These are phyloP conservation scores for Sporobolomyces phaffii DNA, from an alignment of 768 basidiomycete genomes.

Conservation along the genomic window DNA sequence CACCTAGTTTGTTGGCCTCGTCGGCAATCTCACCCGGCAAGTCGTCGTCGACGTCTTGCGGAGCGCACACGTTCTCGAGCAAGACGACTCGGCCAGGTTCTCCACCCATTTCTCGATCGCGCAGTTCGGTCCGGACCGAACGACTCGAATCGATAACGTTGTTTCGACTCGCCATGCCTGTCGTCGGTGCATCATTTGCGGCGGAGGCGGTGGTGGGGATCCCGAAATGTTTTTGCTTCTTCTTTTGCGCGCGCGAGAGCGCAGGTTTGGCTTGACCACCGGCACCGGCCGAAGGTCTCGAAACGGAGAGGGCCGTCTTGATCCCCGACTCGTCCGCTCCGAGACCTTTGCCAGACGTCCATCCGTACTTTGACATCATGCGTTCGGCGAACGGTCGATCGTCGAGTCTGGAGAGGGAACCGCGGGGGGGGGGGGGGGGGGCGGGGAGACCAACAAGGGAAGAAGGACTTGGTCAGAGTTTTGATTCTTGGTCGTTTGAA, in stretches of 20 bases:
- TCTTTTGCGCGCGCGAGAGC: not conserved
- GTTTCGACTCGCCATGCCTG: slow-evolving; percentile 6
- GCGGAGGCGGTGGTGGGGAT: not conserved
- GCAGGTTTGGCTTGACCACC: too few relatives aligned
- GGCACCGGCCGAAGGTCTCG: slow-evolving; percentile 45
- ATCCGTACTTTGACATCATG: slow-evolving; percentile 93
- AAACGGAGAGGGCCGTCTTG: slow-evolving; percentile 80
- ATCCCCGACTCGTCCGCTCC: slow-evolving; percentile 80
- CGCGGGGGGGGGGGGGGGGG: too few relatives aligned
- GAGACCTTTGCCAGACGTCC: slow-evolving; percentile 85
- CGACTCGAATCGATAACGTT: slow-evolving; percentile 30
- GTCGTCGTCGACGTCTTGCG: slow-evolving; percentile 69
- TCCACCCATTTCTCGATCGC: slow-evolving; percentile 73
- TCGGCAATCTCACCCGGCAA: slow-evolving; percentile 87
- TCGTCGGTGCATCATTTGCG: not conserved
- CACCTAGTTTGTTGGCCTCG: slow-evolving; percentile 83
- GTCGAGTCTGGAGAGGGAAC: slow-evolving; percentile 20
- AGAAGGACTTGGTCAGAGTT: too few relatives aligned
- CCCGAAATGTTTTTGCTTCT: slow-evolving; percentile 18
- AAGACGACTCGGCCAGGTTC: slow-evolving; percentile 82
- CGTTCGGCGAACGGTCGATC: slow-evolving; percentile 67
- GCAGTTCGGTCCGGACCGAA: not conserved
- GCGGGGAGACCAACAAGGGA: too few relatives aligned
- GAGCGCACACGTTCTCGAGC: slow-evolving; percentile 79
- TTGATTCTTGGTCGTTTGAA: too few relatives aligned